Conservation (phyloP, 1,284 basidiomycete species). For the Trichosporon ovoides region DNA sequence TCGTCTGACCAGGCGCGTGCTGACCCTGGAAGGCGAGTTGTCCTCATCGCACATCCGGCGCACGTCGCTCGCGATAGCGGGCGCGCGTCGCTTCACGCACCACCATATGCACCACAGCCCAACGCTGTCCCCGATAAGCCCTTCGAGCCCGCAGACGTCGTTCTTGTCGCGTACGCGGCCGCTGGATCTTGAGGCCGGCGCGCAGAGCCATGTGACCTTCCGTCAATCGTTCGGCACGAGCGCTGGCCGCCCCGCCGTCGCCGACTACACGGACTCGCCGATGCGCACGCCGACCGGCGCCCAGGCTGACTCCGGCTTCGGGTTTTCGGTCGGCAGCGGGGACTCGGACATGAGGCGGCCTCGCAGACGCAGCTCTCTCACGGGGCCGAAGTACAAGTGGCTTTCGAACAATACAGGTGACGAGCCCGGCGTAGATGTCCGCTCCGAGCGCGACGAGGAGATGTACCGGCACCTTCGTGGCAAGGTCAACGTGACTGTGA, state of each 20-base stretch:
- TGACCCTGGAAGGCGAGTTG: neutral
- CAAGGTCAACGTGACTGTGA: slow-evolving; percentile 32
- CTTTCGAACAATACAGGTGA: slow-evolving; percentile 39
- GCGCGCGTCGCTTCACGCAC: slow-evolving; percentile 19
- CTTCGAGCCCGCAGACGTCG: neutral
- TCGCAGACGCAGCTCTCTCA: neutral
- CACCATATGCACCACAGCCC: neutral
- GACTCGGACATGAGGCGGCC: neutral
- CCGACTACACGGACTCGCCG: neutral
- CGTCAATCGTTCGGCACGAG: neutral
- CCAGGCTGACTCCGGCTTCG: neutral
- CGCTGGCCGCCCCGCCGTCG: neutral
- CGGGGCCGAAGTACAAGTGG: slow-evolving; percentile 28
- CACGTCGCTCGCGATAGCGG: slow-evolving; percentile 23
- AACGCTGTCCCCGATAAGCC: neutral
- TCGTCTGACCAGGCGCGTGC: neutral
- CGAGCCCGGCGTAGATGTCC: slow-evolving; percentile 49
- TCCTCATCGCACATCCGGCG: slow-evolving; percentile 8
- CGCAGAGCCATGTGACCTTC: slow-evolving; percentile 6
- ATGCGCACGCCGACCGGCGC: neutral
- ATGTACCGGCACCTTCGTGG: slow-evolving; percentile 37
- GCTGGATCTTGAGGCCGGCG: neutral
- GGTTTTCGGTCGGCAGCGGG: neutral
- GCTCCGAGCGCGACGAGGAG: slow-evolving; percentile 39
- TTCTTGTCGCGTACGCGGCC: neutral